Evolutionary conservation across 805 yeast species (phyloP).

Genomic region (Starmerella sp.): DNA sequence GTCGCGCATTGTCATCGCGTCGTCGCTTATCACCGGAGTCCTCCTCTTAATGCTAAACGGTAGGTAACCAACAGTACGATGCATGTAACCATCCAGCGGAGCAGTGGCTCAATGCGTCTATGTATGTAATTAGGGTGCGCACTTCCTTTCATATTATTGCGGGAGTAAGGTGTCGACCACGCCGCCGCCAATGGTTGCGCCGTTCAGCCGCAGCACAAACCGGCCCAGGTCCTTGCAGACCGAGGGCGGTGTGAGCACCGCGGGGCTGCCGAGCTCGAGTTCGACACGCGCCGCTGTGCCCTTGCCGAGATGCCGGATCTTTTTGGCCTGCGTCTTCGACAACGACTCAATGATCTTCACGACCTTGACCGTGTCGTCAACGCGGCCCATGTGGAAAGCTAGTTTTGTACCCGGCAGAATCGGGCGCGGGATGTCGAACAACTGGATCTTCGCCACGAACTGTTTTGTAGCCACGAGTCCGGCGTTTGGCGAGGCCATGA

Average conservation of each 20-base stretch:
- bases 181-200: constrained; percentile 60
- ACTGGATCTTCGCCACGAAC: constrained; percentile 44
- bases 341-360: constrained; percentile 34
- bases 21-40: constrained; percentile 46
- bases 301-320: constrained; percentile 49
- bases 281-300: constrained; percentile 50
- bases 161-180: constrained; percentile 27
- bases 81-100: not conserved
- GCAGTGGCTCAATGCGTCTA: not conserved
- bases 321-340: constrained; percentile 27
- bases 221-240: constrained; percentile 49
- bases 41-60: constrained; percentile 38
- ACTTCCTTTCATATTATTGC: not conserved
- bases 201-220: constrained; percentile 58
- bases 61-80: not conserved
- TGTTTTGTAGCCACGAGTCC: constrained; percentile 39
- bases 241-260: constrained; percentile 43
- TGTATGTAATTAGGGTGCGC: not conserved
- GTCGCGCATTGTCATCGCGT: constrained; percentile 44
- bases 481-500: constrained; percentile 41
- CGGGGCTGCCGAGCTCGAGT: constrained; percentile 38
- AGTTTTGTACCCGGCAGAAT: constrained; percentile 69
- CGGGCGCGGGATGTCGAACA: constrained; percentile 63
- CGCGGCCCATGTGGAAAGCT: constrained; percentile 64
- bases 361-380: constrained; percentile 59